These are phyloP conservation scores for Zygotorulaspora mrakii DNA, from an alignment of 1,139 yeast species.

Conservation along the genomic window DNA sequence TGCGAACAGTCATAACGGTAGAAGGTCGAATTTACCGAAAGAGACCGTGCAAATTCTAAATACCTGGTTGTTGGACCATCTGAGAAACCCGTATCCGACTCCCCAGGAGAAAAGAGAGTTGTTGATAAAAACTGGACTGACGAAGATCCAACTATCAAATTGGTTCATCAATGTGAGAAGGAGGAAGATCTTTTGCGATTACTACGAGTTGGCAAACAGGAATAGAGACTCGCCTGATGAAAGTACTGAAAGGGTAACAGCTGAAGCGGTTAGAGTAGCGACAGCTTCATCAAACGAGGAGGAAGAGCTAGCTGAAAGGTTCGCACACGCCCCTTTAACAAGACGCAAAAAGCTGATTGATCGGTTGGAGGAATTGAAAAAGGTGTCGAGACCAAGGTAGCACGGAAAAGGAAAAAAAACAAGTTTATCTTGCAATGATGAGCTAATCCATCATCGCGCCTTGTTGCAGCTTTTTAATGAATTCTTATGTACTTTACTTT, in stretches of 20 bases:
- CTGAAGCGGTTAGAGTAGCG: constrained; percentile 15
- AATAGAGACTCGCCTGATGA: constrained; percentile 21
- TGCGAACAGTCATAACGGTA: constrained; percentile 10
- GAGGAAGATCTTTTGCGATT: constrained; percentile 54
- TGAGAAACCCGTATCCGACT: constrained; percentile 92
- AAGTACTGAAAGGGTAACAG: constrained; percentile 12
- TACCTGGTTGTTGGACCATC: constrained; percentile 78
- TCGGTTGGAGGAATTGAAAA: constrained; percentile 37
- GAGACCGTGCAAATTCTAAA: constrained; percentile 79
- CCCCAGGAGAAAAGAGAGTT: constrained; percentile 81
- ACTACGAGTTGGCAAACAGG: constrained; percentile 32
- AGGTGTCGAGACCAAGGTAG: constrained; percentile 17
- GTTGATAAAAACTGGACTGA: constrained; percentile 78
- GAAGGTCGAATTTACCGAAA: constrained; percentile 78
- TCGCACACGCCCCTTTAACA: constrained; percentile 30
- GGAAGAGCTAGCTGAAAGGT: constrained; percentile 27
- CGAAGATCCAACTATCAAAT: constrained; percentile 85
- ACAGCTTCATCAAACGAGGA: constrained; percentile 18
- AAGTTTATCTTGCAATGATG: too few species aligned
- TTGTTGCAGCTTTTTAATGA: constrained; percentile 1
- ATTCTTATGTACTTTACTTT: constrained; percentile 5
- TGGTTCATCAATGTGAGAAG: constrained; percentile 97
- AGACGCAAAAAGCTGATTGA: constrained; percentile 41
- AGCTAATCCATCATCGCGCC: too few species aligned
- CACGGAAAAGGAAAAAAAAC: too few species aligned